These are phyloP conservation scores for Batkoa obscura DNA, from an alignment of 371 early-diverging fungal species.

Conservation along the genomic window DNA sequence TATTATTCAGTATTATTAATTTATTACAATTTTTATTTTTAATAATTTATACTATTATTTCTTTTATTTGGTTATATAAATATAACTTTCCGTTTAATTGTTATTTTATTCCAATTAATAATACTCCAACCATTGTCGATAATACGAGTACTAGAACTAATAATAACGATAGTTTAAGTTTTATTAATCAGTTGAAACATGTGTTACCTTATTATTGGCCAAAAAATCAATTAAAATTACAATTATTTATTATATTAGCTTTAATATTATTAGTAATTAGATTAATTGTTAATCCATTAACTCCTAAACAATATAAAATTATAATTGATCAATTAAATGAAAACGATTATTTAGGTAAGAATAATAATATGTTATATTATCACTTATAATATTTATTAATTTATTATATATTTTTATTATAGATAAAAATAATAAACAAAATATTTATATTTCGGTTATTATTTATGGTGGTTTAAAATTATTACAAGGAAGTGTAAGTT, in stretches of 20 bases:
- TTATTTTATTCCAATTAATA: too few relatives aligned
- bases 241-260: slow-evolving; percentile 45
- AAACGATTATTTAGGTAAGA: slow-evolving; percentile 11
- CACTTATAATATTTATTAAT: too few relatives aligned
- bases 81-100: too few relatives aligned
- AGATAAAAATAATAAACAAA: background rate
- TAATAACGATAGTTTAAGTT: too few relatives aligned
- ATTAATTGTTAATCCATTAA: slow-evolving; percentile 56
- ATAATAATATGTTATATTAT: too few relatives aligned
- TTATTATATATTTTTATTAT: too few relatives aligned
- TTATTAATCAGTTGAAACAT: slow-evolving; percentile 25
- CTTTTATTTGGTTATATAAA: too few relatives aligned
- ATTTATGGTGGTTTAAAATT: background rate
- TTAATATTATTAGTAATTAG: slow-evolving; percentile 43
- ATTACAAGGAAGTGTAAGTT: background rate
- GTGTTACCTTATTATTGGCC: slow-evolving; percentile 80
- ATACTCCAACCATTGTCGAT: too few relatives aligned
- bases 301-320: slow-evolving; percentile 56
- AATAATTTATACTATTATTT: too few relatives aligned
- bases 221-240: slow-evolving; percentile 32
- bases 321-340: slow-evolving; percentile 44
- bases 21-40: too few relatives aligned
- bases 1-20: too few relatives aligned
- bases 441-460: background rate
- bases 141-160: too few relatives aligned